Conservation (phyloP, 2,329 filamentous ascomycete genomes). For the Cladorrhinum sp. region DNA sequence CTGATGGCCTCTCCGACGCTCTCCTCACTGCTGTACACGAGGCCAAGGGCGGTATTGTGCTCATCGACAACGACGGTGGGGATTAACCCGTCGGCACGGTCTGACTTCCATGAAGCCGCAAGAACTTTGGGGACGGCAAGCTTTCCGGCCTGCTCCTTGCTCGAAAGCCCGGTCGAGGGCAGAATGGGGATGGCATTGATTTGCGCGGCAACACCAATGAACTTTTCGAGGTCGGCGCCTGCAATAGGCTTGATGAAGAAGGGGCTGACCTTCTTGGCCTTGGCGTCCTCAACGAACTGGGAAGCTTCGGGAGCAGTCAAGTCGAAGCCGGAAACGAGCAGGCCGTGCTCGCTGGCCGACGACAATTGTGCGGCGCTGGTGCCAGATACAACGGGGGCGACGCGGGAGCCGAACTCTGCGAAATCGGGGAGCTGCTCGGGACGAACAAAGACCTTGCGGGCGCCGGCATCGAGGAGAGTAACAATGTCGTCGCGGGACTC, state of each 20-base stretch:
- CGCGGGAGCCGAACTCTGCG: slow-evolving; percentile 53
- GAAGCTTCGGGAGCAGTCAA: slow-evolving; percentile 39
- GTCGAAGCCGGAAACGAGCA: slow-evolving; percentile 54
- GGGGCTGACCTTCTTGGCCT: slow-evolving; percentile 44
- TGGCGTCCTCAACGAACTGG: slow-evolving; percentile 45
- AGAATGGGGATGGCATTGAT: slow-evolving; percentile 68
- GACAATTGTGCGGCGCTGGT: slow-evolving; percentile 24
- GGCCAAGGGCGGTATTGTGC: slow-evolving; percentile 74
- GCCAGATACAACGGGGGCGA: slow-evolving; percentile 49
- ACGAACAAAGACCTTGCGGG: slow-evolving; percentile 78
- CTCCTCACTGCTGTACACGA: slow-evolving; percentile 92
- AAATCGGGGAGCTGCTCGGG: slow-evolving; percentile 63
- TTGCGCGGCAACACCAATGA: slow-evolving; percentile 48
- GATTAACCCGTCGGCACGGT: slow-evolving; percentile 78
- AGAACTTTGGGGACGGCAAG: slow-evolving; percentile 70
- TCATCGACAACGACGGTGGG: slow-evolving; percentile 92
- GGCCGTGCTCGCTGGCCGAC: slow-evolving; percentile 43
- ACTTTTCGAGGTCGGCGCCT: slow-evolving; percentile 43
- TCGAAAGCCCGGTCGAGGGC: slow-evolving; percentile 67
- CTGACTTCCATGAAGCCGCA: slow-evolving; percentile 71
- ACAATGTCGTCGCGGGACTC: slow-evolving; percentile 69
- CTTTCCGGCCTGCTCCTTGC: slow-evolving; percentile 57
- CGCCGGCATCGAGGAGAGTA: slow-evolving; percentile 79
- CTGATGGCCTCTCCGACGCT: slow-evolving; percentile 83
- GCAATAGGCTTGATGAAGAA: slow-evolving; percentile 52